These are phyloP conservation scores for Butyriboletus loyo DNA, from an alignment of 768 basidiomycete species.

Conservation along the genomic window DNA sequence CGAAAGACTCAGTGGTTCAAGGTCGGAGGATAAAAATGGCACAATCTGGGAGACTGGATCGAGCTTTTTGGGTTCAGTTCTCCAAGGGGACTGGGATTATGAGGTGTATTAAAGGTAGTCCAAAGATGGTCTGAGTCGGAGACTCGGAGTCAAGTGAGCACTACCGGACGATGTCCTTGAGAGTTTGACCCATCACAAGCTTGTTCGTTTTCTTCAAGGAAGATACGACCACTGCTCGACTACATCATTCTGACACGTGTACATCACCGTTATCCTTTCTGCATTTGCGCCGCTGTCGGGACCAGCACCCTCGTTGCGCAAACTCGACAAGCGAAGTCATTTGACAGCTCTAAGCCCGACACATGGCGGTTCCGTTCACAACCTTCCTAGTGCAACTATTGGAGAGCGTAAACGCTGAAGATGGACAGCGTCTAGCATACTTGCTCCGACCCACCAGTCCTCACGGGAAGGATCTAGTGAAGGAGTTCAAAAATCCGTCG, in stretches of 20 bases:
- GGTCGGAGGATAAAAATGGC: not conserved
- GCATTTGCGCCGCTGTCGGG: not conserved
- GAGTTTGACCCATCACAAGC: not conserved
- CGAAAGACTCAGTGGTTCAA: no score
- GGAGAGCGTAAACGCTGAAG: constrained; percentile 57
- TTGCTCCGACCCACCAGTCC: constrained; percentile 74
- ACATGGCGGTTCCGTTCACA: constrained; percentile 49
- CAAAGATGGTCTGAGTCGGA: no score
- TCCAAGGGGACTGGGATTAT: not conserved
- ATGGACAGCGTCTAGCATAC: constrained; percentile 69
- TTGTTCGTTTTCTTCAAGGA: no score
- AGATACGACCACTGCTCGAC: not conserved
- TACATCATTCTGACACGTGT: no score
- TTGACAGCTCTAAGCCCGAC: not conserved
- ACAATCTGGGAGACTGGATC: not conserved
- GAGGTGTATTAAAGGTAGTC: no score
- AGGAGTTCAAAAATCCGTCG: constrained; percentile 62
- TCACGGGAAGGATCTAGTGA: constrained; percentile 72
- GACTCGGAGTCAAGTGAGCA: not conserved
- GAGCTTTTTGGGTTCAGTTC: not conserved
- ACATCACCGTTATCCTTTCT: not conserved
- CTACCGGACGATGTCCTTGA: no score
- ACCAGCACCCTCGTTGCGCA: not conserved
- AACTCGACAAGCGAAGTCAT: not conserved
- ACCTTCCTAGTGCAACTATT: constrained; percentile 58